A percentile compares a stretch with the other conserved stretches of the same genome.
These are phyloP conservation scores for Kodamaea jinghongensis DNA, from an alignment of 805 yeast genomes.

Conservation along the genomic window DNA sequence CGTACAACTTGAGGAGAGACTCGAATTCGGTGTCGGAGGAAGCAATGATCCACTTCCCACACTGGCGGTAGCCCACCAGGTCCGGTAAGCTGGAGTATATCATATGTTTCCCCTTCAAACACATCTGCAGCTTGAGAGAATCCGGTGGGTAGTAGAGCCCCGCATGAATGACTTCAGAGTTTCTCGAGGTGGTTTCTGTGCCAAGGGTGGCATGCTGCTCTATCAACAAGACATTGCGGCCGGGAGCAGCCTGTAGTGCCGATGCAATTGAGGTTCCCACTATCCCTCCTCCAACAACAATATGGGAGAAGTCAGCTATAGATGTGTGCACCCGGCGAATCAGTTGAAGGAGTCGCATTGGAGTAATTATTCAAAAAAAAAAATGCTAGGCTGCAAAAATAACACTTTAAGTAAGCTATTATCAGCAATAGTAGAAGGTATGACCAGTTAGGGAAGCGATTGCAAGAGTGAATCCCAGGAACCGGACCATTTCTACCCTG, in stretches of 20 bases:
- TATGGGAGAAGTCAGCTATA: conserved; percentile 50
- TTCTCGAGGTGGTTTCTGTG: conserved; percentile 81
- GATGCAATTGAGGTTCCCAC: conserved; percentile 83
- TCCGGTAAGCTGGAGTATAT: conserved; percentile 52
- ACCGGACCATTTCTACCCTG: too few relatives aligned
- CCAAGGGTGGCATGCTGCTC: conserved; percentile 71
- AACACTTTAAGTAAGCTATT: too few relatives aligned
- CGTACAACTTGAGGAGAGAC: conserved; percentile 52
- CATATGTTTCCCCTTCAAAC: conserved; percentile 70
- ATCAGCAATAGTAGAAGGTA: too few relatives aligned
- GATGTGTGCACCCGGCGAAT: conserved; percentile 3
- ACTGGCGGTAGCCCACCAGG: conserved; percentile 50
- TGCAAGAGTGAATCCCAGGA: too few relatives aligned
- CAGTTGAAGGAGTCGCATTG: background rate
- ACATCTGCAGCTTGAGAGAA: conserved; percentile 64
- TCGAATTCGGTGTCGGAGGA: conserved; percentile 64
- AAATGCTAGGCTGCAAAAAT: too few relatives aligned
- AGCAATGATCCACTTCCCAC: conserved; percentile 90
- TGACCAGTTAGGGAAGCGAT: too few relatives aligned
- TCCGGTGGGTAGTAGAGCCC: conserved; percentile 78
- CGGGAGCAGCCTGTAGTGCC: conserved; percentile 42
- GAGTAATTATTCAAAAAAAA: too few relatives aligned
- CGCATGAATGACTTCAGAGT: conserved; percentile 92
- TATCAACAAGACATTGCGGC: conserved; percentile 49
- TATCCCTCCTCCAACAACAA: conserved; percentile 79